Base-by-base conservation (phyloP, 2,329 filamentous ascomycete species). In the Zymoseptoria passerinii region DNA sequence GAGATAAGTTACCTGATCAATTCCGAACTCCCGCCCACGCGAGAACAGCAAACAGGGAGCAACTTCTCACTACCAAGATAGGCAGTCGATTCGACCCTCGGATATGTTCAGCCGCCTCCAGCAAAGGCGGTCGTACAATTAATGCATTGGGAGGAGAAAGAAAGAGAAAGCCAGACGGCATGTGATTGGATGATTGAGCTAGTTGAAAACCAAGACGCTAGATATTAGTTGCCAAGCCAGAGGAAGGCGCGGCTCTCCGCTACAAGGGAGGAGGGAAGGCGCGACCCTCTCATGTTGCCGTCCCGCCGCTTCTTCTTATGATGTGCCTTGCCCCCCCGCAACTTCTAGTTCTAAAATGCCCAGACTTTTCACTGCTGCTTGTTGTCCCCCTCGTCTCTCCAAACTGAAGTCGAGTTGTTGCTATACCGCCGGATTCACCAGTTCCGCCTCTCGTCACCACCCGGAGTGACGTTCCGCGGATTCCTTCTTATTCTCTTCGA, bases 321-420 rank as follows among this genome's bases (percentile, higher is more conserved):
- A 23, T 23, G 23, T 23, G 35, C 35, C 35, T n/a, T 44, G 10
- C 10, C 13, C 35, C 35, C 35, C 35, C 35, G 35, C 35, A 44
- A 44, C 35, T 44, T 44, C 35, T 6, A n/a, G 23, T 23, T 23
- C n/a, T n/a, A 40, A 40, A 40, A 40, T 40, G 35, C 35, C 35
- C 35, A 44, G 35, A 44, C 56, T 65, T 64, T 44, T 51, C 48
- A 48, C 64, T 65, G 16, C 16, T 55, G n/a, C 19, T 48, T 61
- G 27, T 61, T 61, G 44, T 54, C 53, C 44, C 58, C 59, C 16
- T n/a, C n/a, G 35, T 16, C 35, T 44, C 13, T n/a, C 35, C 35
- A 44, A 44, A 13, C 35, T 44, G 35, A 44, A 44, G 35, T 44
- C 16, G 35, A 44, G 35, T 44, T 44, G 16, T 44, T n/a, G n/a